Evolutionary conservation across 352 stramenopile species (phyloP).

Genomic region (Globisporangium radiosum): DNA sequence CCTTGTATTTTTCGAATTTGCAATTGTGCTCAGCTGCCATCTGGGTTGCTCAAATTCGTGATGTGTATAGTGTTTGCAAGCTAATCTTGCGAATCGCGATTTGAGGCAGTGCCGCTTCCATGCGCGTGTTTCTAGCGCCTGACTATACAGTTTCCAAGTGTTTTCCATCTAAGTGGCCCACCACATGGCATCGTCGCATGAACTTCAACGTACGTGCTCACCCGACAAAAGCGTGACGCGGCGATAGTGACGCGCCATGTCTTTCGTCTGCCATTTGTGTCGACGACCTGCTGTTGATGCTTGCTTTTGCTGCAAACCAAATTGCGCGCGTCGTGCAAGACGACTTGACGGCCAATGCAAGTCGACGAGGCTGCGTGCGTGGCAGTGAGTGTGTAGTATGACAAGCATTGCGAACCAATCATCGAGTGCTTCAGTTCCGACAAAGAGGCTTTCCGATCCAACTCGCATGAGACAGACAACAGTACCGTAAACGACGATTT

Average conservation of each 20-base stretch:
- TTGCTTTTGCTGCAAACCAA: not conserved
- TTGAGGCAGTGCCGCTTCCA: too few relatives aligned
- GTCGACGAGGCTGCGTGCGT: not conserved
- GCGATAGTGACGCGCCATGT: too few relatives aligned
- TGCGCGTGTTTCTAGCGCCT: not conserved
- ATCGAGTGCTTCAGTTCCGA: not conserved
- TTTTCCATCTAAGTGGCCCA: not conserved
- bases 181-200: not conserved
- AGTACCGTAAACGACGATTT: not conserved
- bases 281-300: not conserved
- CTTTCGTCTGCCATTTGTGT: too few relatives aligned
- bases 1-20: too few relatives aligned
- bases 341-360: not conserved
- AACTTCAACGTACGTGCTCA: not conserved
- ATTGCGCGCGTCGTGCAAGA: too few relatives aligned
- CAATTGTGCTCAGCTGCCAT: too few relatives aligned
- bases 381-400: not conserved
- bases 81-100: too few relatives aligned
- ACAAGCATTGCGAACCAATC: not conserved
- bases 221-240: not conserved
- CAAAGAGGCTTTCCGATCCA: not conserved
- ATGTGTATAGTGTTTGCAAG: too few relatives aligned
- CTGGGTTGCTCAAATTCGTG: too few relatives aligned
- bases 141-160: not conserved
- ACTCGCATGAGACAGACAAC: not conserved